phyloP scores from a whole-genome alignment of 2,329 filamentous ascomycete genomes.

The Cercospora brassicicola region DNA sequence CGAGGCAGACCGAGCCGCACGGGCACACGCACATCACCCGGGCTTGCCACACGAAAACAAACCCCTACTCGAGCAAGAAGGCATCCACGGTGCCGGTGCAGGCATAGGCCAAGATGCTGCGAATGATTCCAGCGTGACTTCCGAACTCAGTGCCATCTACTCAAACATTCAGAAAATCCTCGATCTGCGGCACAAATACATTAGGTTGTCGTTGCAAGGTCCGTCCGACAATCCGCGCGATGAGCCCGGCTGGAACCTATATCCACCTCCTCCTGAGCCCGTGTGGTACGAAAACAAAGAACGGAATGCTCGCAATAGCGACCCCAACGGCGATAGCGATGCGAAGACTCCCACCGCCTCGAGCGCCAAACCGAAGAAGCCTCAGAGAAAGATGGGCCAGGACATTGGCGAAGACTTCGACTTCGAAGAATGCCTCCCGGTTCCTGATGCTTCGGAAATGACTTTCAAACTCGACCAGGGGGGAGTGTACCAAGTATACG shows the following conservation, averaged over 20 bases:
- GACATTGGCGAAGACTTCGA: conserved; percentile 92
- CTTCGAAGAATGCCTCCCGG: conserved; percentile 71
- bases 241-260: conserved; percentile 78
- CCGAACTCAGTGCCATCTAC: conserved; percentile 83
- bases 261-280: conserved; percentile 86
- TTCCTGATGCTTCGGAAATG: conserved; percentile 70
- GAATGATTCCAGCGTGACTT: conserved; percentile 75
- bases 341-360: conserved; percentile 17
- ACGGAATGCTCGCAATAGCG: conserved; percentile 24
- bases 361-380: conserved; percentile 44
- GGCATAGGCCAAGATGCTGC: conserved; percentile 65
- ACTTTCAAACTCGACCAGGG: conserved; percentile 76
- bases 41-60: conserved; percentile 57
- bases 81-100: conserved; percentile 59
- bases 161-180: conserved; percentile 87
- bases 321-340: conserved; percentile 20
- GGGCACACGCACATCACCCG: conserved; percentile 54
- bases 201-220: conserved; percentile 78
- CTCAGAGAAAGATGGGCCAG: conserved; percentile 75
- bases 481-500: conserved; percentile 91
- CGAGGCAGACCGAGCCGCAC: conserved; percentile 51
- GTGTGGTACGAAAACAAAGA: conserved; percentile 65
- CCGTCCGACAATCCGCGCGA: conserved; percentile 86
- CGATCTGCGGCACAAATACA: conserved; percentile 84
- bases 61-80: conserved; percentile 55